Evolutionary conservation across 2,329 filamentous ascomycete species (phyloP).

Genomic region (Phoma sp.): DNA sequence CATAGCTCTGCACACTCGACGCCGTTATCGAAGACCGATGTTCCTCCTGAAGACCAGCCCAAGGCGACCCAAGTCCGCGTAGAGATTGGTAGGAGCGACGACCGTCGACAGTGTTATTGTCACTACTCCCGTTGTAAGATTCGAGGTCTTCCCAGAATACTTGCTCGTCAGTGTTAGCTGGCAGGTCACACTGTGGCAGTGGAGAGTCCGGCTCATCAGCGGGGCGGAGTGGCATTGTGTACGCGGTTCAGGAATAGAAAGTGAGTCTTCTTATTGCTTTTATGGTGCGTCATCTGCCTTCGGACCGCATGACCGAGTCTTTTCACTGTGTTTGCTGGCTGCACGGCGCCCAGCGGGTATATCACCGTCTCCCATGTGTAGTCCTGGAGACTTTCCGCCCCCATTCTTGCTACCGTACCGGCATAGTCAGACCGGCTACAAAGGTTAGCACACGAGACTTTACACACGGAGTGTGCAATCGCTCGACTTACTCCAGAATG

Average conservation of each 20-base stretch:
- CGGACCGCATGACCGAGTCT: not conserved
- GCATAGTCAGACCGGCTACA: not conserved
- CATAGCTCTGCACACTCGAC: not conserved
- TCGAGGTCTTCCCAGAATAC: constrained; percentile 2
- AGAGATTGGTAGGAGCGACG: not conserved
- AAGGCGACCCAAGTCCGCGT: not conserved
- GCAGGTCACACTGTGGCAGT: not conserved
- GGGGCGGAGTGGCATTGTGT: not conserved
- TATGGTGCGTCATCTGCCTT: not conserved
- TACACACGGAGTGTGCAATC: not conserved
- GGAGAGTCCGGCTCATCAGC: not conserved
- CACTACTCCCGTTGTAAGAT: not conserved
- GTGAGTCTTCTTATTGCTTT: no score
- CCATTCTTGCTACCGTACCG: not conserved
- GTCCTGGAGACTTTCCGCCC: not conserved
- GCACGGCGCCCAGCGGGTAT: not conserved
- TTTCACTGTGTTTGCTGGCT: constrained; percentile 4
- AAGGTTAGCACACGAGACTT: not conserved
- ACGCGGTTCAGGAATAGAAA: not conserved
- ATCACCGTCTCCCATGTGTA: not conserved
- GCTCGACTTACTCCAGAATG: constrained; percentile 1
- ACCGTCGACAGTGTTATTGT: not conserved
- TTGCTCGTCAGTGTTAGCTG: not conserved
- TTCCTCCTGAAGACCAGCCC: not conserved
- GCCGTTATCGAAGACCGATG: not conserved